Conservation (phyloP, 2,329 filamentous ascomycete genomes). For the Uncinocarpus reesii region DNA sequence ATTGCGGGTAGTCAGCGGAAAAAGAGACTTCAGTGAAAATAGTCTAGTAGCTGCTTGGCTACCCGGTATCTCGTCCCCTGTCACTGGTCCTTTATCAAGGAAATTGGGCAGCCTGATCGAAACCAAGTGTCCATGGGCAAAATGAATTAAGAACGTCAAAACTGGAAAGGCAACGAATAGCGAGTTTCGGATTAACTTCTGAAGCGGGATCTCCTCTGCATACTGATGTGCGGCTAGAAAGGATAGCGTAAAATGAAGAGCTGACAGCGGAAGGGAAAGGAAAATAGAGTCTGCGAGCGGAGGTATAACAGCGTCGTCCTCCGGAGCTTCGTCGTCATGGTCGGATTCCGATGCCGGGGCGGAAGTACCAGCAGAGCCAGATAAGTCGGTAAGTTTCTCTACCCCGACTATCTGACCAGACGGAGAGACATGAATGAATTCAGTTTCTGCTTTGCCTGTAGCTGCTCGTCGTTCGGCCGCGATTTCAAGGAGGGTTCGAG, state of each 20-base stretch:
- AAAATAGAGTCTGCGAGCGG: conserved; percentile 37
- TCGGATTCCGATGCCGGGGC: conserved; percentile 10
- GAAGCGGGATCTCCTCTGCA: conserved; percentile 29
- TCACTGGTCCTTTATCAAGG: not conserved
- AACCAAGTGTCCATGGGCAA: conserved; percentile 38
- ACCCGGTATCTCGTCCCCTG: conserved; percentile 11
- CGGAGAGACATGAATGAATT: conserved; percentile 25
- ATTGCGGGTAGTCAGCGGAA: conserved; percentile 28
- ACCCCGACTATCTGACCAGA: conserved; percentile 20
- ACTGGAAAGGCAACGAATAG: conserved; percentile 33
- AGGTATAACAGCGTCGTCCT: conserved; percentile 22
- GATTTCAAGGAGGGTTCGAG: conserved; percentile 37
- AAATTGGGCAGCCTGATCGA: conserved; percentile 19
- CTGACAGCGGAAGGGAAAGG: conserved; percentile 34
- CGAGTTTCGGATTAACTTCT: conserved; percentile 29
- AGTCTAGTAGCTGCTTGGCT: conserved; percentile 21
- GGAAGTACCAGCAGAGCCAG: conserved; percentile 14
- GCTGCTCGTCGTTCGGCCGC: conserved; percentile 36
- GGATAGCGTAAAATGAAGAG: conserved; percentile 37
- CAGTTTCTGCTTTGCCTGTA: conserved; percentile 19
- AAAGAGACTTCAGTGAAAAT: conserved; percentile 25
- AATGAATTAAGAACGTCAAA: conserved; percentile 36
- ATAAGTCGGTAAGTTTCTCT: conserved; percentile 13
- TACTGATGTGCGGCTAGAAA: conserved; percentile 41
- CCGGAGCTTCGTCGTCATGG: conserved; percentile 5